Evolutionary conservation across 768 basidiomycete genomes (phyloP).

Genomic region (Sporobolomyces roseus): DNA sequence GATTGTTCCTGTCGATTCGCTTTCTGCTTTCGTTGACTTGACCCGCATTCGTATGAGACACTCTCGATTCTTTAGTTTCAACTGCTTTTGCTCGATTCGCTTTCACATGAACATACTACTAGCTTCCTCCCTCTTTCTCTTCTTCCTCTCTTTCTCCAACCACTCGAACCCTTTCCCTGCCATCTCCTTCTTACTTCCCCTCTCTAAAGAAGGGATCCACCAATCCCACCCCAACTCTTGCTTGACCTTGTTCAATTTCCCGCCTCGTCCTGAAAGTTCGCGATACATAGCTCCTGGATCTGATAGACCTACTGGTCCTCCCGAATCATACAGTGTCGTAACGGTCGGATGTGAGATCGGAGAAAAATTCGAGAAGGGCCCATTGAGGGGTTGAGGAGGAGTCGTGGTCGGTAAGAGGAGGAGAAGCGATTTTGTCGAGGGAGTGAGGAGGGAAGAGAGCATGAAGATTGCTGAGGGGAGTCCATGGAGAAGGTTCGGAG

Average conservation of each 20-base stretch:
- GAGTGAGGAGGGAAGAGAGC: slow-evolving; percentile 11
- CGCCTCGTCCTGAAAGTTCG: slow-evolving; percentile 1
- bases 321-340: slow-evolving; percentile 17
- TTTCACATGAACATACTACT: slow-evolving; percentile 31
- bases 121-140: slow-evolving; percentile 15
- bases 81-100: no score
- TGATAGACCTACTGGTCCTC: slow-evolving; percentile 18
- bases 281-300: slow-evolving; percentile 26
- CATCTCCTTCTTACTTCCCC: not conserved
- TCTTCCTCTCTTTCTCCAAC: slow-evolving; percentile 23
- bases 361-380: slow-evolving; percentile 26
- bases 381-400: slow-evolving; percentile 32
- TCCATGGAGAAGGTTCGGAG: slow-evolving; percentile 39
- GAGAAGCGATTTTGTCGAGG: slow-evolving; percentile 4
- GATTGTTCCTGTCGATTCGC: no score
- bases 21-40: no score
- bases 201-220: slow-evolving; percentile 14
- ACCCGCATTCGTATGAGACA: not conserved
- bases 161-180: slow-evolving; percentile 31
- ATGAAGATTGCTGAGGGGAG: slow-evolving; percentile 29
- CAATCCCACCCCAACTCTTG: slow-evolving; percentile 24
- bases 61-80: no score
- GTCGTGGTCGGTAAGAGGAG: slow-evolving; percentile 34
- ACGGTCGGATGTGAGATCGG: slow-evolving; percentile 9
- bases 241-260: slow-evolving; percentile 4